Percentiles rank a stretch among this genome's conserved stretches.
phyloP scores from a whole-genome alignment of 257 asterid species.

The Penstemon davidsonii region DNA sequence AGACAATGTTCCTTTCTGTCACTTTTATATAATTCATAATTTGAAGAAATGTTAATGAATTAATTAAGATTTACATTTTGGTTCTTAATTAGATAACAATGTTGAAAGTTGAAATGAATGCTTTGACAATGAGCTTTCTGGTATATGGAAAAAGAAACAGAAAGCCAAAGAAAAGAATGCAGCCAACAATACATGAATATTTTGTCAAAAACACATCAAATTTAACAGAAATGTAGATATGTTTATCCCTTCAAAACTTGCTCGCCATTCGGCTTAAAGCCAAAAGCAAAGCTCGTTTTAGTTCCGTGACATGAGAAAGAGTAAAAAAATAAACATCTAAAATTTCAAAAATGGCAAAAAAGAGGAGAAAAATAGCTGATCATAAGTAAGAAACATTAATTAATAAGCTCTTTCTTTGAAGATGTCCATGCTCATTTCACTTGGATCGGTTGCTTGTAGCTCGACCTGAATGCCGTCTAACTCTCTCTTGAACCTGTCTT shows the following conservation, averaged over 20 bases:
- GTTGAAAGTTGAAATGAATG: too few species aligned
- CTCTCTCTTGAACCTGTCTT: slow-evolving; percentile 75
- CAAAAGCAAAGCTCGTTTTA: slow-evolving; percentile 11
- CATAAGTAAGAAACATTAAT: not conserved
- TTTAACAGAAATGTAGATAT: not conserved
- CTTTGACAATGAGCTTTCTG: slow-evolving; percentile 4
- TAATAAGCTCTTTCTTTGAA: slow-evolving; percentile 57
- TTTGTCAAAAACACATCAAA: slow-evolving; percentile 22
- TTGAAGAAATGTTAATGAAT: too few species aligned
- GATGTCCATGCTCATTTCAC: slow-evolving; percentile 75
- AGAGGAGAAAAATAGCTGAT: slow-evolving; percentile 1
- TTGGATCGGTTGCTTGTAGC: slow-evolving; percentile 74
- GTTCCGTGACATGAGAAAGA: slow-evolving; percentile 19
- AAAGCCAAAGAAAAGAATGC: slow-evolving; percentile 24
- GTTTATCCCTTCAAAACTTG: slow-evolving; percentile 22
- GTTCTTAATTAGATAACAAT: too few species aligned
- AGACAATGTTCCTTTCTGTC: too few species aligned
- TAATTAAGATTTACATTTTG: too few species aligned
- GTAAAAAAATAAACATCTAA: not conserved
- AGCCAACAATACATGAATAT: slow-evolving; percentile 23
- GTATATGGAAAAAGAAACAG: not conserved
- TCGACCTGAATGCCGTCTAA: slow-evolving; percentile 71
- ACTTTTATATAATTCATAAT: too few species aligned
- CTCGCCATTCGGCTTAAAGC: not conserved
- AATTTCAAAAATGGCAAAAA: not conserved